Conservation (phyloP, 2,329 filamentous ascomycete genomes). For the Colletotrichum sp. region DNA sequence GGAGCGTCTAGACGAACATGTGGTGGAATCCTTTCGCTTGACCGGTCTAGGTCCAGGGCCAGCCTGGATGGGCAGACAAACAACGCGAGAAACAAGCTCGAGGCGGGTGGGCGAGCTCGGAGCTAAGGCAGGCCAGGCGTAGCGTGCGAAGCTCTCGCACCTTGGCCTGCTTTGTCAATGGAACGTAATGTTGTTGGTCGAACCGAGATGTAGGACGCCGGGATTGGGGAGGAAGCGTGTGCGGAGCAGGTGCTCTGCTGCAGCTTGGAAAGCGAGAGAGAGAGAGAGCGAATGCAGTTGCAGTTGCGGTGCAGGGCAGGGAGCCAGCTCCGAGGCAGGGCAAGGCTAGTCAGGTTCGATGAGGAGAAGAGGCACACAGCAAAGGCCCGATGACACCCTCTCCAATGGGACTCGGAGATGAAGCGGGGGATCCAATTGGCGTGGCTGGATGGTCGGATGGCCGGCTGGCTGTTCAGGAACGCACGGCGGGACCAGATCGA, state of each 20-base stretch:
- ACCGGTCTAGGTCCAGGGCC: background rate
- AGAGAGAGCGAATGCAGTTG: background rate
- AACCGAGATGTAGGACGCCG: background rate
- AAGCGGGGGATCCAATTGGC: constrained; percentile 4
- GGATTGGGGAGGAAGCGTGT: background rate
- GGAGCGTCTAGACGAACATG: constrained; percentile 21
- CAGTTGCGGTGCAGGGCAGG: background rate
- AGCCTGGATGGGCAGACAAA: background rate
- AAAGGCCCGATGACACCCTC: constrained; percentile 14
- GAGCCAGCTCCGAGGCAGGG: constrained; percentile 7
- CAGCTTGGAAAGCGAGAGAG: background rate
- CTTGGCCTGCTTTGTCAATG: background rate
- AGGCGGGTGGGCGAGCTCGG: background rate
- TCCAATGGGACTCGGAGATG: background rate
- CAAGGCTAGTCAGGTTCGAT: background rate
- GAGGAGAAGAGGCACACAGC: background rate
- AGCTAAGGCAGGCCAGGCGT: background rate
- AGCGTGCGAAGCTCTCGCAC: background rate
- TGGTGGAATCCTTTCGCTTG: constrained; percentile 14
- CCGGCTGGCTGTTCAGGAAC: constrained; percentile 1
- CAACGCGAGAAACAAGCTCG: background rate
- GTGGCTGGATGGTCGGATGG: background rate
- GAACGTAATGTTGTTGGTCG: background rate
- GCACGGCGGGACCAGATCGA: background rate
- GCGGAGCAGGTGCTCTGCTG: background rate